Base-by-base conservation (phyloP, 1,284 basidiomycete genomes). In the Ceratobasidium sp. region DNA sequence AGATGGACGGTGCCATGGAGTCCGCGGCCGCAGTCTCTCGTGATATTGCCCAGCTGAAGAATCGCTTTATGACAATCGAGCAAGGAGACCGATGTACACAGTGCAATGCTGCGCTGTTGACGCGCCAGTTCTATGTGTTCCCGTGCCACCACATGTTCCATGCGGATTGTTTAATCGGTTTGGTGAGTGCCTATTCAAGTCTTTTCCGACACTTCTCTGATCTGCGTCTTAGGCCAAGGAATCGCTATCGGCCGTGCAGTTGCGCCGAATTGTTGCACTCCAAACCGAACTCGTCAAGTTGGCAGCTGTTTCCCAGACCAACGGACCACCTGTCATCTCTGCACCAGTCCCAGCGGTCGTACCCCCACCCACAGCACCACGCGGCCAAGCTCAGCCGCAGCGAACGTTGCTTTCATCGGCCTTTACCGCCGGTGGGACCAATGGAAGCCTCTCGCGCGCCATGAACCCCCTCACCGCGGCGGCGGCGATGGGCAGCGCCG, bases 101-200 rank as follows among this genome's bases (percentile, higher is more conserved):
- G 51, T 99, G 98, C 82, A 87, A 87, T 14, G 86, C 88, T 76
- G 84, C 89, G 48, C 85, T 99, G 69, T 83, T 98, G 63, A 91
- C 90, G 34, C 86, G 98, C 74, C 96, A 98, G 81, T 98, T 98
- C 82, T 99, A 99, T 83, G 94, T 98, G 61, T 99, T 99, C 84
- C 96, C 96, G 11, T 99, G 98, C 83, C 93, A 96, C 79, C 96
- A 98, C 80, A 89, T 90, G 11, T 98, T 98, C 88, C 96, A 98
- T 83, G 94, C 94, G 8, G 95, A 98, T 81, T 98, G 96, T 82
- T 85, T 98, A 69, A 95, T 98, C 80, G 88, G 91, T 37, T 85
- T 96, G 87, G 96, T 96, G 79, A 81, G 93, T 53, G 51, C 24
- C 14, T 84, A 61, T 13, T 41, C 13, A 48, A 41, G 27, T 37